phyloP scores from a whole-genome alignment of 768 basidiomycete genomes.

The Suillus placidus region DNA sequence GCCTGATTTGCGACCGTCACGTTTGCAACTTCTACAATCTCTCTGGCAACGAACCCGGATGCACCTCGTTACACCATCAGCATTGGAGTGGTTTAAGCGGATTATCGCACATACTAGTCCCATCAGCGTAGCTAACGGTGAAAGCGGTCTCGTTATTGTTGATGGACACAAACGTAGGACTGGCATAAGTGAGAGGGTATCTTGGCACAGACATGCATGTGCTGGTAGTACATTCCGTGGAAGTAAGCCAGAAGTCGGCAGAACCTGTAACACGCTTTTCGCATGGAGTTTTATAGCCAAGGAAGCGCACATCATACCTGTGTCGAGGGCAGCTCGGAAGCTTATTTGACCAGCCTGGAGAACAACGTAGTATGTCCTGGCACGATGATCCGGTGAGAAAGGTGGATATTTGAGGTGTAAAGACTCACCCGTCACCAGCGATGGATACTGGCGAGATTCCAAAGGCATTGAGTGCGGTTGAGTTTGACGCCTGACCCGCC shows the following conservation, averaged over 20 bases:
- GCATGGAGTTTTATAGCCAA: background rate
- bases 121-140: constrained; percentile 64
- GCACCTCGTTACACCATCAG: constrained; percentile 45
- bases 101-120: constrained; percentile 53
- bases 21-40: constrained; percentile 62
- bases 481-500: constrained; percentile 12
- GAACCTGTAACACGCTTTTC: background rate
- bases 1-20: constrained; percentile 62
- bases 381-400: constrained; percentile 11
- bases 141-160: constrained; percentile 65
- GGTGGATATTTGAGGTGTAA: constrained; percentile 2
- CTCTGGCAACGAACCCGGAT: constrained; percentile 71
- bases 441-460: constrained; percentile 50
- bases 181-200: constrained; percentile 70
- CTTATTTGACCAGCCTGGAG: constrained; percentile 62
- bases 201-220: constrained; percentile 62
- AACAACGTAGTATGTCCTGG: constrained; percentile 69
- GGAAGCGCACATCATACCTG: constrained; percentile 53
- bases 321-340: constrained; percentile 74
- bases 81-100: background rate
- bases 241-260: constrained; percentile 70
- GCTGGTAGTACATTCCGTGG: constrained; percentile 60
- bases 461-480: constrained; percentile 30
- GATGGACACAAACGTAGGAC: constrained; percentile 63
- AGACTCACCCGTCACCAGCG: constrained; percentile 48